Base-by-base conservation (phyloP, 495 filamentous ascomycete genomes). In the Penicillium argentinense region DNA sequence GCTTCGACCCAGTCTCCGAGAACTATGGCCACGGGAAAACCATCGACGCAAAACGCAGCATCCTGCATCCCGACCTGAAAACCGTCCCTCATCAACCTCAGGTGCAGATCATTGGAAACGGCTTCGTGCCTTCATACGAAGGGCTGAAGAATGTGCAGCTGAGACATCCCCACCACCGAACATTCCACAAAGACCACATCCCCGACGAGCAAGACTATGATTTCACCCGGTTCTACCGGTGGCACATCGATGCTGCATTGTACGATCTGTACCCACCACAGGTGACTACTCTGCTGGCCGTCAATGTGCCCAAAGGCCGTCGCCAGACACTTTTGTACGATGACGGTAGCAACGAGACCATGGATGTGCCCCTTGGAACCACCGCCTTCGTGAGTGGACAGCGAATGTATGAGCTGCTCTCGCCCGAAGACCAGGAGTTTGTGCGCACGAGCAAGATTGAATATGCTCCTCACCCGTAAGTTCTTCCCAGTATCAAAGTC, bases 81-180 rank as follows among this genome's bases (percentile, higher is more conserved):
- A 89, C 86, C 1, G 79, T 88, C 29, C 85, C 86, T 0, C 84
- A 87, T 63, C 85, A 89, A 59, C 85, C 85, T 8, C 83, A 89
- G 62, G 85, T 89, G 4, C 86, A 89, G 53, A 79, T 88, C 34
- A 88, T 89, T 54, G 86, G 86, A 30, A 87, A 89, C 60, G 85
- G 86, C 12, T 71, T 75, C 50, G 71, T 88, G 1, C 60, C 75
- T 3, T 68, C 72, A 3, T 88, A 86, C 47, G 84, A 88, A 60
- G 85, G 85, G 0, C 69, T 89, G 4, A 60, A 76, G 42, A 74
- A 88, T 59, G 73, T 88, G 57, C 76, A 71, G 27, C 73, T 89
- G n/a, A 71, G 70, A 43, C 86, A 89, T 57, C 86, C 86, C 1
- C 85, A 89, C 55, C 85, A 89, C 71, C 76, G 74, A 43, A 86